These are phyloP conservation scores for Sodiomyces alkalinus DNA, from an alignment of 2,329 filamentous ascomycete genomes.

Conservation along the genomic window DNA sequence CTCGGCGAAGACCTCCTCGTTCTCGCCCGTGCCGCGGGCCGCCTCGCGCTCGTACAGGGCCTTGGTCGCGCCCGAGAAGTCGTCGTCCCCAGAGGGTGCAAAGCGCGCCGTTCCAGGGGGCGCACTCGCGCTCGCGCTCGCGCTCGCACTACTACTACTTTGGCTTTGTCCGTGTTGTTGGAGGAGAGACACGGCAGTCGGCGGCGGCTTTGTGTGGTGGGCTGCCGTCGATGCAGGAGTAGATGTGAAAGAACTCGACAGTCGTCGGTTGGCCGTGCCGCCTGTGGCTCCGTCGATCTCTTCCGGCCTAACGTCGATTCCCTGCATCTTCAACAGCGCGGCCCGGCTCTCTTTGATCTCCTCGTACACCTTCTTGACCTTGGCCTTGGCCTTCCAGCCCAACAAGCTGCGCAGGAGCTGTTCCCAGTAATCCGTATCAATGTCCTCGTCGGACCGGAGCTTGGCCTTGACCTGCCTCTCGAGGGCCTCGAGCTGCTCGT, in stretches of 20 bases:
- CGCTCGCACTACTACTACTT: no score
- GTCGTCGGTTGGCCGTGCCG: no score
- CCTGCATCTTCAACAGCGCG: constrained; percentile 40
- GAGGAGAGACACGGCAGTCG: neutral
- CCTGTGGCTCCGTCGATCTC: constrained; percentile 19
- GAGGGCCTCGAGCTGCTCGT: constrained; percentile 71
- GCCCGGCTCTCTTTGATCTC: constrained; percentile 53
- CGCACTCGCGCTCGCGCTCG: constrained; percentile 23
- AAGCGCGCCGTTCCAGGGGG: constrained; percentile 52
- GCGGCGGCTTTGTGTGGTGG: neutral
- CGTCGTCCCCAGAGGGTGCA: constrained; percentile 52
- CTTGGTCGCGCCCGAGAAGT: constrained; percentile 76
- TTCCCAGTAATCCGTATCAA: constrained; percentile 97
- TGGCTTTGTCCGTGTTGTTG: neutral
- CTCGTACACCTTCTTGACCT: constrained; percentile 62
- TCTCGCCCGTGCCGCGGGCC: constrained; percentile 77
- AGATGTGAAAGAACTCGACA: neutral
- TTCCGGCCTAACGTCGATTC: no score
- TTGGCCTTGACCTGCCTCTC: constrained; percentile 81
- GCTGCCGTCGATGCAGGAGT: neutral
- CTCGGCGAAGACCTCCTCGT: constrained; percentile 87
- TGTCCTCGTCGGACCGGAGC: constrained; percentile 73
- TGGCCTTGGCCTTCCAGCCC: constrained; percentile 85
- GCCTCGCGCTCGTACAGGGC: constrained; percentile 87
- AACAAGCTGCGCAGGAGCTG: constrained; percentile 72